These are phyloP conservation scores for Sutorius eximius DNA, from an alignment of 1,284 basidiomycete genomes.

Conservation along the genomic window DNA sequence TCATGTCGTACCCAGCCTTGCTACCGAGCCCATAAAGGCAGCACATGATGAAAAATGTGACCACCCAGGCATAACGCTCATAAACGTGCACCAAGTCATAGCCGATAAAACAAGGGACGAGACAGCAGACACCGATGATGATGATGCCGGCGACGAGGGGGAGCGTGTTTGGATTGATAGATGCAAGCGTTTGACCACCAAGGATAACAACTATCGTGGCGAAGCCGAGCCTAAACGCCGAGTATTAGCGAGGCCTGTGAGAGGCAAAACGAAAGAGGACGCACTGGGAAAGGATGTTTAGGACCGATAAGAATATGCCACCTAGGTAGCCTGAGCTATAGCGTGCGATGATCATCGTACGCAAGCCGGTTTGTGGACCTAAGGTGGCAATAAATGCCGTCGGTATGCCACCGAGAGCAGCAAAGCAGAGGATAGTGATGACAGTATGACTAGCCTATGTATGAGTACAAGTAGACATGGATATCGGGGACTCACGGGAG, in stretches of 20 bases:
- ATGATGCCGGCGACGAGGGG: slow-evolving; percentile 47
- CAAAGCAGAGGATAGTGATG: slow-evolving; percentile 47
- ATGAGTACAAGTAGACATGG: neutral
- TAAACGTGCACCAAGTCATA: slow-evolving; percentile 57
- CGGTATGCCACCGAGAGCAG: slow-evolving; percentile 41
- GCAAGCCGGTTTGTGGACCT: slow-evolving; percentile 60
- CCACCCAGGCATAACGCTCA: slow-evolving; percentile 64
- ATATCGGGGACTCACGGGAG: slow-evolving; percentile 39
- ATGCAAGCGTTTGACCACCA: slow-evolving; percentile 49
- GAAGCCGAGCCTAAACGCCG: slow-evolving; percentile 43
- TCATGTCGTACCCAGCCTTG: slow-evolving; percentile 49
- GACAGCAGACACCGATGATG: slow-evolving; percentile 44
- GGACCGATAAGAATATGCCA: slow-evolving; percentile 53
- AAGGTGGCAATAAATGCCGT: slow-evolving; percentile 57
- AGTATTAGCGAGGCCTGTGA: neutral
- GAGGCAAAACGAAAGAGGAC: slow-evolving; percentile 5
- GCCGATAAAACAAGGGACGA: slow-evolving; percentile 51
- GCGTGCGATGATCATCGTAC: slow-evolving; percentile 60
- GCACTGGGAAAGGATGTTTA: slow-evolving; percentile 60
- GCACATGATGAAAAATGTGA: slow-evolving; percentile 54
- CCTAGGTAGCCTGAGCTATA: slow-evolving; percentile 60
- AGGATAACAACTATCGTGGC: slow-evolving; percentile 47
- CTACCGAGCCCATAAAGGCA: slow-evolving; percentile 57
- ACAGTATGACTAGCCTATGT: slow-evolving; percentile 40
- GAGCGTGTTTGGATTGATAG: slow-evolving; percentile 41